These are phyloP conservation scores for Chlorella ohadii DNA, from an alignment of 139 green algal species.

Conservation along the genomic window DNA sequence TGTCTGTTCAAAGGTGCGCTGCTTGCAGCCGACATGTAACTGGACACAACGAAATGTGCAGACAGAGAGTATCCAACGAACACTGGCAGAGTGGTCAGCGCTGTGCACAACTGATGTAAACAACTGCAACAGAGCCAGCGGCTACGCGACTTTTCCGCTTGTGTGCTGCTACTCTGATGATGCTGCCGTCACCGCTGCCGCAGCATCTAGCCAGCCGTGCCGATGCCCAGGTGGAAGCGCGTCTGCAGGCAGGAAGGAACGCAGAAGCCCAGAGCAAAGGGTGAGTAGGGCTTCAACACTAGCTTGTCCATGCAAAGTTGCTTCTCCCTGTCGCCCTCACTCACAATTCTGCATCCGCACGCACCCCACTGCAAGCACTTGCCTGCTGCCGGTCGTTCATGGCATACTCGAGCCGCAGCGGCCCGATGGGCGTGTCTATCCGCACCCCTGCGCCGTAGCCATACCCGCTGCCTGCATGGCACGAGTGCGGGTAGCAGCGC, in stretches of 20 bases:
- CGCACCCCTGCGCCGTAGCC: slow-evolving; percentile 89
- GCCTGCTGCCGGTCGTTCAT: slow-evolving; percentile 78
- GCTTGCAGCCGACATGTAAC: neutral
- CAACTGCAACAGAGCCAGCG: no score
- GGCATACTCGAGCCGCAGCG: slow-evolving; percentile 96
- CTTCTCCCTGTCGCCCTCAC: no score
- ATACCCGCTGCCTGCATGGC: slow-evolving; percentile 66
- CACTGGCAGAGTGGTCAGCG: no score
- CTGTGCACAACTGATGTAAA: no score
- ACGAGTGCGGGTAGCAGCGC: neutral
- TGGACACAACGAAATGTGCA: neutral
- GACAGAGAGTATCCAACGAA: no score
- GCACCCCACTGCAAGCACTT: neutral
- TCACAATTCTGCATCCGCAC: no score
- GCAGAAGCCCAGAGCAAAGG: no score
- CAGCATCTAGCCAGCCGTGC: slow-evolving; percentile 26
- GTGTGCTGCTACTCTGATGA: no score
- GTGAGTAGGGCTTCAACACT: no score
- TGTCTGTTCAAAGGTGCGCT: neutral
- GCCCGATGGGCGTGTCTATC: slow-evolving; percentile 91
- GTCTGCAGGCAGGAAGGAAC: neutral
- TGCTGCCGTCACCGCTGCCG: no score
- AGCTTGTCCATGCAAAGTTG: no score
- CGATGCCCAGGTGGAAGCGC: slow-evolving; percentile 96
- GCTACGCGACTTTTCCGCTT: no score